Percentiles rank a stretch among this genome's conserved stretches.
These are phyloP conservation scores for Citrus hindsii DNA, from an alignment of 345 rosid species.

Conservation along the genomic window DNA sequence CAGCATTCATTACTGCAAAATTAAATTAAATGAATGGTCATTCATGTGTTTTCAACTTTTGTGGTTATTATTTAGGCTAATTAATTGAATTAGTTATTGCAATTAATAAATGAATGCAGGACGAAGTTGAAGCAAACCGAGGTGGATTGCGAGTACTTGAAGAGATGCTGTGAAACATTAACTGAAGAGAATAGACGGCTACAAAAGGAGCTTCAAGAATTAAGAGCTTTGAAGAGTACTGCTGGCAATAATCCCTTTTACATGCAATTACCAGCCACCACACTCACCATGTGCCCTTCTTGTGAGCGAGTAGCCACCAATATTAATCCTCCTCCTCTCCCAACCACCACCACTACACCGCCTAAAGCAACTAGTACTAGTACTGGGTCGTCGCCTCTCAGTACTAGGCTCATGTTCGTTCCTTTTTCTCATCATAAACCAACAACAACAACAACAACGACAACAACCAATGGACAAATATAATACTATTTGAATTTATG, in stretches of 20 bases:
- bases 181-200: constrained; percentile 57
- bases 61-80: not conserved
- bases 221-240: constrained; percentile 22
- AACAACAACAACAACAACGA: not conserved
- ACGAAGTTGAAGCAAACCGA: constrained; percentile 66
- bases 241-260: constrained; percentile 4
- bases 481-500: no score
- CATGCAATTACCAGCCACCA: constrained; percentile 28
- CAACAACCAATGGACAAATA: not conserved
- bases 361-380: not conserved
- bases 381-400: no score
- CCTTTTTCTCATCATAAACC: constrained; percentile 13
- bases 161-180: constrained; percentile 56
- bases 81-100: not conserved
- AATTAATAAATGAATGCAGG: constrained; percentile 19
- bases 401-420: constrained; percentile 5
- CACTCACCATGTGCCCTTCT: constrained; percentile 34
- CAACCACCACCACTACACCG: not conserved
- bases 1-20: no score
- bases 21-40: no score
- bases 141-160: constrained; percentile 54
- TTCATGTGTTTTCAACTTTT: no score
- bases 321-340: not conserved
- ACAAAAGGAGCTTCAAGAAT: constrained; percentile 52
- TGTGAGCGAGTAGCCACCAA: constrained; percentile 34